Percentiles rank a stretch among this genome's conserved stretches.
Evolutionary conservation across 441 rosid species (phyloP).

Genomic region (Corymbia citriodora): DNA sequence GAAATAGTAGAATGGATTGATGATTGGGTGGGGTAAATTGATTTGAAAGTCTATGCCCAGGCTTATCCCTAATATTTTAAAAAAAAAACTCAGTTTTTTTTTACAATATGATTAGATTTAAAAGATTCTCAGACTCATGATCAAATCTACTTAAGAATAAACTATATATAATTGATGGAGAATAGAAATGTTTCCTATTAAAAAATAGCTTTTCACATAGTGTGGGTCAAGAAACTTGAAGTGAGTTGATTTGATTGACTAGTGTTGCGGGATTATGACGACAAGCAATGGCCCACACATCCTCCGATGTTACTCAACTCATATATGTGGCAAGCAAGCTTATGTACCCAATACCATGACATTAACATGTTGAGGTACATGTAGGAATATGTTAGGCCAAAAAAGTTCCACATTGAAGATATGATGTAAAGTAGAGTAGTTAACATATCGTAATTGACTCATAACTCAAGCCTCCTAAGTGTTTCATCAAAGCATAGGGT

Average conservation of each 20-base stretch:
- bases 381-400: neutral
- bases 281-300: neutral
- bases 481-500: neutral
- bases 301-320: neutral
- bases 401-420: neutral
- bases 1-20: neutral
- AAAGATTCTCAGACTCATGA: neutral
- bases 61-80: neutral
- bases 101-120: neutral
- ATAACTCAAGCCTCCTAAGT: neutral
- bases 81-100: neutral
- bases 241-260: neutral
- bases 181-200: neutral
- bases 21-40: neutral
- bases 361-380: neutral
- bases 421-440: fast-evolving
- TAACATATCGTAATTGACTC: neutral
- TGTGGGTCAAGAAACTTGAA: neutral
- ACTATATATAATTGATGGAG: neutral
- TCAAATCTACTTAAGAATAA: neutral
- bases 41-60: neutral
- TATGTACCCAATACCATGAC: neutral
- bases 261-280: neutral
- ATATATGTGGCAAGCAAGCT: neutral
- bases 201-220: neutral